These are phyloP conservation scores for Croton setiger DNA, from an alignment of 441 rosid species.

Conservation along the genomic window DNA sequence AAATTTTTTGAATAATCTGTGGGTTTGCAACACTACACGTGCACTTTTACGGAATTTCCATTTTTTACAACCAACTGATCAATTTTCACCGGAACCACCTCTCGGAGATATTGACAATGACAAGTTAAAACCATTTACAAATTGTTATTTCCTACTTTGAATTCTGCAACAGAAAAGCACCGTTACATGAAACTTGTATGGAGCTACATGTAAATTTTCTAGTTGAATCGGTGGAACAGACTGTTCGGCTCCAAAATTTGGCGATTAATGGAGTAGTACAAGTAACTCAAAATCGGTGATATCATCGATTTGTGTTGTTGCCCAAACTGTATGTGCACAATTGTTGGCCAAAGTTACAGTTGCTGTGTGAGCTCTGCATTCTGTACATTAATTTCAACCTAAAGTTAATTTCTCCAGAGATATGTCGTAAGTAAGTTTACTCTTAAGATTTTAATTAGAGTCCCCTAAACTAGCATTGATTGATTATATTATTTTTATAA, in stretches of 20 bases:
- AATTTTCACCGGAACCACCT: slow-evolving; percentile 13
- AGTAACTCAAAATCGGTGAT: slow-evolving; percentile 19
- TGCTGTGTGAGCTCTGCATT: no score
- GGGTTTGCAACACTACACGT: background rate
- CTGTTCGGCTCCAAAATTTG: slow-evolving; percentile 25
- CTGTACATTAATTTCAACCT: no score
- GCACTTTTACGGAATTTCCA: slow-evolving; percentile 14
- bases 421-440: no score
- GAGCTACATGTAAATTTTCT: slow-evolving; percentile 29
- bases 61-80: background rate
- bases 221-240: slow-evolving; percentile 19
- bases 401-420: no score
- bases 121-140: slow-evolving; percentile 35
- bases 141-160: slow-evolving; percentile 12
- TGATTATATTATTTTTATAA: no score
- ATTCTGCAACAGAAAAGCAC: slow-evolving; percentile 22
- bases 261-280: slow-evolving; percentile 18
- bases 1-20: background rate
- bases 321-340: no score
- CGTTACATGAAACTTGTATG: slow-evolving; percentile 20
- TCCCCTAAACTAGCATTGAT: no score
- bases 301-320: no score
- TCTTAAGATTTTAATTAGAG: no score
- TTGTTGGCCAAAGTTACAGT: no score
- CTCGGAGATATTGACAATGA: slow-evolving; percentile 12